Base-by-base conservation (phyloP, 768 basidiomycete species). In the Boletus tylopilopsis region DNA sequence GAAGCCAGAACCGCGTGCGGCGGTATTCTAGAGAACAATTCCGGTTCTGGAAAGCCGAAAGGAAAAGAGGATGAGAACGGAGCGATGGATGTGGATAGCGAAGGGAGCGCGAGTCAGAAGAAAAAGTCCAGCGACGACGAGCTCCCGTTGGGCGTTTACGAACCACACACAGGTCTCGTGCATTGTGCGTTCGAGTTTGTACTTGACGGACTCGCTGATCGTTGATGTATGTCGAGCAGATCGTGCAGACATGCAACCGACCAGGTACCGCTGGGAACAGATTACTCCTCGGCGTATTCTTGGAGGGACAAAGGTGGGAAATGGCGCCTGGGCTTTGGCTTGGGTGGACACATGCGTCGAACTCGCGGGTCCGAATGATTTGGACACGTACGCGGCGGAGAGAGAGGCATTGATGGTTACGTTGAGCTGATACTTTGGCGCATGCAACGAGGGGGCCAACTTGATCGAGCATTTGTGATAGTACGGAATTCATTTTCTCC, bases 311-410 rank as follows among this genome's bases (percentile, higher is more conserved):
- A 88, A 87, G 64, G 79, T 78, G 2, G 90, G 91, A 7, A 82
- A 85, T 57, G 82, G 80, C 0, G 88, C 85, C 5, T 92, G 90
- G 91, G 87, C 78, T 0, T 64, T 92, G 42, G 85, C 87, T 5
- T 89, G 85, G 80, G 74, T 90, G 18, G 90, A 90, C 51, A 76
- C 74, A 0, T 66, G 69, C 30, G 70, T 77, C 58, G 73, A 76
- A 46, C 42, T 73, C 2, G 59, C 58, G 1, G 38, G 48, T 23
- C 49, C 59, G 16, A 56, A 56, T 5, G 59, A 57, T 40, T 42
- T 60, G 46, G 66, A 68, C 37, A 45, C 56, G 15, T 35, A 38
- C 12, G 53, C 44, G 13, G 27, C 27, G 18, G 55, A 69, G 47
- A 62, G 67, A 47, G 56, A 62, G 19, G 15, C 16, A 4, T 44